Evolutionary conservation across 371 early-diverging fungal genomes (phyloP).

Genomic region (Dichotomocladium elegans): DNA sequence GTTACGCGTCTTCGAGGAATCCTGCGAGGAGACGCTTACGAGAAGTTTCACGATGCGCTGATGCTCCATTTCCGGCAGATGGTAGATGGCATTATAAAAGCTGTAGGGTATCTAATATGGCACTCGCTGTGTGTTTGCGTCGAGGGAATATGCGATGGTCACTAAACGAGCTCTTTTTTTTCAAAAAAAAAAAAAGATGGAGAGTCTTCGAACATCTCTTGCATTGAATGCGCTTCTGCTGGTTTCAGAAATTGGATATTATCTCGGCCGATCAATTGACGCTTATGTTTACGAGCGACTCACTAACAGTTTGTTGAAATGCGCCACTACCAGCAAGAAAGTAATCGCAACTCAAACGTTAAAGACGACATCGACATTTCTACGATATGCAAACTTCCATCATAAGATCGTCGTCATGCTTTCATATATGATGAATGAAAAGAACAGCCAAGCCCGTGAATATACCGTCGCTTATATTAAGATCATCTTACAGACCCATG

Average conservation of each 20-base stretch:
- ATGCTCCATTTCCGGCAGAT: constrained; percentile 27
- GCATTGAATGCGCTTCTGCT: constrained; percentile 33
- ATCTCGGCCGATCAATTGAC: constrained; percentile 30
- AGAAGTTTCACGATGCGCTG: constrained; percentile 31
- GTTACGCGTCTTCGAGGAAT: constrained; percentile 24
- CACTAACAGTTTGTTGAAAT: constrained; percentile 32
- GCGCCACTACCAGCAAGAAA: constrained; percentile 37
- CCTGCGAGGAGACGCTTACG: constrained; percentile 37
- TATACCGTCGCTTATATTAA: constrained; percentile 32
- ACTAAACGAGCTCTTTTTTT: not conserved
- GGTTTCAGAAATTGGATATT: constrained; percentile 37
- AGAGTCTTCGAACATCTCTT: constrained; percentile 45
- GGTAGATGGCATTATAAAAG: constrained; percentile 46
- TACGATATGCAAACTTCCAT: constrained; percentile 34
- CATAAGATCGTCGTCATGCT: constrained; percentile 36
- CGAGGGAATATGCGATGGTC: not conserved
- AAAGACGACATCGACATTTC: constrained; percentile 26
- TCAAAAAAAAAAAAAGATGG: too few relatives aligned
- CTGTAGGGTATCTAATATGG: constrained; percentile 35
- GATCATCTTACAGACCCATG: constrained; percentile 36
- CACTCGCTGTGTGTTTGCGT: not conserved
- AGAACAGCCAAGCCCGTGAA: constrained; percentile 42
- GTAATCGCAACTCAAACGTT: constrained; percentile 29
- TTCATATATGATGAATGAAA: constrained; percentile 32
- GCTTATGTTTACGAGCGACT: constrained; percentile 36